phyloP scores from a whole-genome alignment of 2,329 filamentous ascomycete species.

The Colletotrichum sp. region DNA sequence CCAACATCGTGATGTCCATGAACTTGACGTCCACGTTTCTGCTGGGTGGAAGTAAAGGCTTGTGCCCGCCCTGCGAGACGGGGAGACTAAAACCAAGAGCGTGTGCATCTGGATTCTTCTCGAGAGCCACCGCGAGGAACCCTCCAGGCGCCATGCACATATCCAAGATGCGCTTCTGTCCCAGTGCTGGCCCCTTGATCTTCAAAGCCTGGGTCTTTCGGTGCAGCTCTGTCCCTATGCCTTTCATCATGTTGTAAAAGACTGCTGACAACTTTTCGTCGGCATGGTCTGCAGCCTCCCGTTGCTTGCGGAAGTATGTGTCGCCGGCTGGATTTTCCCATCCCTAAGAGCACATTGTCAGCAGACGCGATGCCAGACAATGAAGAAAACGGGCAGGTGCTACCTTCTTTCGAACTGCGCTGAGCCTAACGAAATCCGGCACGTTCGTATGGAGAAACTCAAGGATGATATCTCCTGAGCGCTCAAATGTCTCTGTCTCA shows the following conservation, averaged over 20 bases:
- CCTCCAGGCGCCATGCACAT: conserved; percentile 62
- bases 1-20: conserved; percentile 58
- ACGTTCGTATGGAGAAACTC: not conserved
- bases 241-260: conserved; percentile 48
- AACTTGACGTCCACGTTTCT: conserved; percentile 24
- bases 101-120: conserved; percentile 34
- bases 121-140: conserved; percentile 45
- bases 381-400: not conserved
- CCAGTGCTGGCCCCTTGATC: not conserved
- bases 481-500: not conserved
- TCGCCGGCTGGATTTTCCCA: conserved; percentile 49
- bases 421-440: not conserved
- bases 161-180: conserved; percentile 47
- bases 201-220: conserved; percentile 31
- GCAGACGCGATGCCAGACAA: fast-evolving
- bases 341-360: conserved; percentile 35
- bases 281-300: conserved; percentile 38
- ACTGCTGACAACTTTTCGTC: conserved; percentile 18
- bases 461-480: not conserved
- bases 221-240: conserved; percentile 47
- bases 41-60: conserved; percentile 30
- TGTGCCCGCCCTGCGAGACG: conserved; percentile 41
- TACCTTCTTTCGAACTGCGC: not conserved
- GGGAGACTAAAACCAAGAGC: conserved; percentile 46
- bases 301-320: conserved; percentile 43